phyloP scores from a whole-genome alignment of 2,329 filamentous ascomycete species.

The Lithohypha guttulata region DNA sequence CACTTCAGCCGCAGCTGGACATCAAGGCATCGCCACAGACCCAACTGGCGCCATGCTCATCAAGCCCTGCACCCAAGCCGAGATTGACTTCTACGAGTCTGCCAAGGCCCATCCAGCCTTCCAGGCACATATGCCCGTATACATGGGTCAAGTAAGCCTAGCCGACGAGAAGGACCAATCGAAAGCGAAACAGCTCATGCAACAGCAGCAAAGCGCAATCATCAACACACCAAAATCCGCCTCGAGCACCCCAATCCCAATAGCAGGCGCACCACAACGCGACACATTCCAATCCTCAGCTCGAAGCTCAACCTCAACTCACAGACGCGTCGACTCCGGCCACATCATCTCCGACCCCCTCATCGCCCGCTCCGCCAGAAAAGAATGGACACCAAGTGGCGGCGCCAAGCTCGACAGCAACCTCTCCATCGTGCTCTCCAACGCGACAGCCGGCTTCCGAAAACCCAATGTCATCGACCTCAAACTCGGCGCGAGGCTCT shows the following conservation, averaged over 20 bases:
- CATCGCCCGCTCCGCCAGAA: constrained; percentile 14
- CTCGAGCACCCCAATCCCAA: neutral
- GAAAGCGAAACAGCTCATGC: constrained; percentile 36
- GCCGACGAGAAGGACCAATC: constrained; percentile 36
- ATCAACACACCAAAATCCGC: constrained; percentile 1
- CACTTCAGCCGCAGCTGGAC: constrained; percentile 37
- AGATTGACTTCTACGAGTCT: constrained; percentile 83
- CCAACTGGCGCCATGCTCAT: constrained; percentile 75
- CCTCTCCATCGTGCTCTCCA: constrained; percentile 72
- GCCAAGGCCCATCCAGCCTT: constrained; percentile 59
- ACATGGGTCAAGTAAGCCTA: constrained; percentile 69
- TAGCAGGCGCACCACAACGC: neutral
- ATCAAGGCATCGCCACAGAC: constrained; percentile 80
- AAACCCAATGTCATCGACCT: constrained; percentile 85
- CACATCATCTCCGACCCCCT: constrained; percentile 21
- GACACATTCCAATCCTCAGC: neutral
- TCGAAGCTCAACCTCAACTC: constrained; percentile 7
- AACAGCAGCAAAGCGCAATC: constrained; percentile 19
- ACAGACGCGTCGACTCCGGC: constrained; percentile 18
- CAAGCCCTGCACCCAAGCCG: constrained; percentile 79
- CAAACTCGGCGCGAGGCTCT: constrained; percentile 77
- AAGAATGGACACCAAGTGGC: constrained; percentile 38
- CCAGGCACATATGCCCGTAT: constrained; percentile 70
- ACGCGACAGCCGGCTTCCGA: constrained; percentile 68
- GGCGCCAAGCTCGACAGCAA: constrained; percentile 63